phyloP scores from a whole-genome alignment of 768 basidiomycete species.

The Rhodotorula diobovata region DNA sequence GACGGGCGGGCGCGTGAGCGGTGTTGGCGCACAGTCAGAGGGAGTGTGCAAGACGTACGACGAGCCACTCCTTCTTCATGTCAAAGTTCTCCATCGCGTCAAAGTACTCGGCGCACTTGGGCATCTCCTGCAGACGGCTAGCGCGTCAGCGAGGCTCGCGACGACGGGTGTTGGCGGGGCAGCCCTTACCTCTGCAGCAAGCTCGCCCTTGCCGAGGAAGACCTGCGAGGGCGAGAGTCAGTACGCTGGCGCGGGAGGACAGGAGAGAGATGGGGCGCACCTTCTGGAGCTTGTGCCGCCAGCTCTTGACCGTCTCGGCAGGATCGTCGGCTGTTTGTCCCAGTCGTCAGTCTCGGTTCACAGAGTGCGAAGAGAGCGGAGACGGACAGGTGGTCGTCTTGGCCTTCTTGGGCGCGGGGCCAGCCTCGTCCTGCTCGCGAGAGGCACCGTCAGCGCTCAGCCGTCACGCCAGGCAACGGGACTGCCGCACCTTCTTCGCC shows the following conservation, averaged over 20 bases:
- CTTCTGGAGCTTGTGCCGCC: conserved; percentile 88
- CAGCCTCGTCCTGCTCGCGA: conserved; percentile 44
- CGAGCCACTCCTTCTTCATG: conserved; percentile 41
- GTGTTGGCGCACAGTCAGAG: not conserved
- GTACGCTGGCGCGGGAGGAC: not conserved
- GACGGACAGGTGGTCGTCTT: conserved; percentile 17
- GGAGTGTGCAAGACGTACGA: conserved; percentile 20
- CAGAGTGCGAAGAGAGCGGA: not conserved
- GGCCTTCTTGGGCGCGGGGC: conserved; percentile 55
- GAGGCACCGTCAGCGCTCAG: conserved; percentile 42
- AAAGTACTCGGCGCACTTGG: conserved; percentile 41
- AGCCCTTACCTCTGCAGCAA: conserved; percentile 28
- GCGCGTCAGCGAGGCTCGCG: not conserved
- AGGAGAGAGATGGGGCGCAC: conserved; percentile 44
- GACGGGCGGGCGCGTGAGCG: not conserved
- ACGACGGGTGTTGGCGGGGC: too few relatives aligned
- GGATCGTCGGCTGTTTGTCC: conserved; percentile 17
- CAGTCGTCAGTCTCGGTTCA: not conserved
- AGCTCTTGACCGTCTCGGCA: conserved; percentile 62
- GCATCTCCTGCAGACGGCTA: conserved; percentile 34
- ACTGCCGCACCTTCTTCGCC: conserved; percentile 25
- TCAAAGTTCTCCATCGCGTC: conserved; percentile 42
- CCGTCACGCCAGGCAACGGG: too few relatives aligned
- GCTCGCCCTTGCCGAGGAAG: conserved; percentile 39
- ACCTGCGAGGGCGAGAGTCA: conserved; percentile 14